Evolutionary conservation across 2,329 filamentous ascomycete species (phyloP), one percentile per base, ranked within the genome.

Genomic region (Colletotrichum viniferum): DNA sequence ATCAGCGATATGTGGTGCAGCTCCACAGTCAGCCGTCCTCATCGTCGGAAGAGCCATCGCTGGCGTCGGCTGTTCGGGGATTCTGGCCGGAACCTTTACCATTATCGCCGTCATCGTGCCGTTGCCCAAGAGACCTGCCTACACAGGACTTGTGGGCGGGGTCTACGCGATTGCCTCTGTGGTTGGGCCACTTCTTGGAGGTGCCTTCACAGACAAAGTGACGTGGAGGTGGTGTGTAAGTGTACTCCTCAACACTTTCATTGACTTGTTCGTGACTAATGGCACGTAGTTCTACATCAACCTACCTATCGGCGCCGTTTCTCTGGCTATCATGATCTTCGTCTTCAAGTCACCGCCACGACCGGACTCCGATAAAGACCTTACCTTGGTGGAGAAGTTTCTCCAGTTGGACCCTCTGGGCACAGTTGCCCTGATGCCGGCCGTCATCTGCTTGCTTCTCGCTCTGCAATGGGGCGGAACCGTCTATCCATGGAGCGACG

Each of bases 391-490:
- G 48, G 73, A 65, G 28, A 78, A 74, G 43, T 12, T 79, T 1
- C 43, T 77, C 66, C 78, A 81, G 43, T 62, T 81, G 13, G 79
- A 81, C 63, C 76, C 72, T 5, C 12, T 78, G 2, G 79, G 80
- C n/a, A 80, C 74, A 3, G n/a, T 77, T 5, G 56, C 63, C 5
- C 74, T 81, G 26, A 67, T 80, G 26, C 77, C 77, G 2, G 77
- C 70, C 10, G 63, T 78, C 7, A 79, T 87, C 58, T 88, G 85
- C 74, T 83, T 88, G 7, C 77, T 88, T 1, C 78, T 89, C 6
- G 87, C 87, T 6, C 80, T 88, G 13, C 85, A 88, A 69, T 88
- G 85, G 86, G 84, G 84, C 60, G 84, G 83, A 8, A 80, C 77
- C 7, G 79, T 76, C 8, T 84, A 84, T 58, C 38, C 79, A 1